Percentiles rank a stretch among this genome's conserved stretches.
Conservation (phyloP, 306 rosid species). For the Quercus alba region DNA sequence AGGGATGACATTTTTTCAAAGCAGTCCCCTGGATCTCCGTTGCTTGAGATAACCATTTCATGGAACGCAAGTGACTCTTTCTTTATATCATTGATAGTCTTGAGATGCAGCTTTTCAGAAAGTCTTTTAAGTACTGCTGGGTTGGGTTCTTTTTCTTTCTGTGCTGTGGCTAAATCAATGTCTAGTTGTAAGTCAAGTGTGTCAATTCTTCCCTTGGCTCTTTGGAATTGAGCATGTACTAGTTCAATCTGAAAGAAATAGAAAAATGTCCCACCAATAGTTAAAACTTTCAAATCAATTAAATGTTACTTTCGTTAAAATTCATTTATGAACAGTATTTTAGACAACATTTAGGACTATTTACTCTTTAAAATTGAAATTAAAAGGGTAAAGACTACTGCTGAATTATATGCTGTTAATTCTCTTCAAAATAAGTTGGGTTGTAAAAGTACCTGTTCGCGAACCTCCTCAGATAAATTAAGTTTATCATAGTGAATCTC, state of each 20-base stretch:
- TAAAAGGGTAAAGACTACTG: conserved; percentile 1
- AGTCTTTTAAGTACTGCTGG: conserved; percentile 67
- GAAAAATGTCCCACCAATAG: not conserved
- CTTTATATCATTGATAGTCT: conserved; percentile 69
- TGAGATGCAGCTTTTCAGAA: conserved; percentile 74
- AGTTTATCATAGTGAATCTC: conserved; percentile 59
- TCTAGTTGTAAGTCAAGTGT: conserved; percentile 64
- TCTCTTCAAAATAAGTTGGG: conserved; percentile 7
- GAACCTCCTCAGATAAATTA: conserved; percentile 82
- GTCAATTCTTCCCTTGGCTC: conserved; percentile 70
- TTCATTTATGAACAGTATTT: not conserved
- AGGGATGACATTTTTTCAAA: conserved; percentile 59
- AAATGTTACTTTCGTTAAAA: not conserved
- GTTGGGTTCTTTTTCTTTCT: conserved; percentile 64
- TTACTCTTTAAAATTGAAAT: not conserved
- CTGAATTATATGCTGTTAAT: not conserved
- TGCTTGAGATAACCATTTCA: conserved; percentile 55
- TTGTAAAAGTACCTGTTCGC: conserved; percentile 71
- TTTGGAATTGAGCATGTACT: conserved; percentile 85
- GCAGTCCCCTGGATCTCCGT: conserved; percentile 49
- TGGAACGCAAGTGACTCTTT: conserved; percentile 78
- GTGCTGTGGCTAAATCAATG: conserved; percentile 54
- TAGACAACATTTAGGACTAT: not conserved
- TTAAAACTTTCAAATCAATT: conserved; percentile 7
- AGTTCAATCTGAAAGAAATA: conserved; percentile 69